These are phyloP conservation scores for Cercophora sp. DNA, from an alignment of 495 filamentous ascomycete genomes.

Conservation along the genomic window DNA sequence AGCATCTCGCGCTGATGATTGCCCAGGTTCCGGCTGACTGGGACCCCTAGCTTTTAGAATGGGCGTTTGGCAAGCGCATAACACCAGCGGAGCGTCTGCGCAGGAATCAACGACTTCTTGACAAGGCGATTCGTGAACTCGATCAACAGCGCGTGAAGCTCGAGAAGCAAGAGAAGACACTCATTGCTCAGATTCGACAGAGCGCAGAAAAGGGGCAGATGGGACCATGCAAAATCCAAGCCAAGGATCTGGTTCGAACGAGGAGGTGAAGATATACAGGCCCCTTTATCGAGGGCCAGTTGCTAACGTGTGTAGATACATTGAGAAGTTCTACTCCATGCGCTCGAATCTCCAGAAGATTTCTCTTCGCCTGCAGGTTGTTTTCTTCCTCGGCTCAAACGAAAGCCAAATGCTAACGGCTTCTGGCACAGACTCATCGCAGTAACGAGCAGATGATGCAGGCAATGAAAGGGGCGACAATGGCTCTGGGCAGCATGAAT, in stretches of 20 bases:
- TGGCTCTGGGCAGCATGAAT: constrained; percentile 93
- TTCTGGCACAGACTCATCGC: constrained; percentile 81
- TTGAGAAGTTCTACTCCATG: constrained; percentile 98
- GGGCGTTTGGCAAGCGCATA: constrained; percentile 98
- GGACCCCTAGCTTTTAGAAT: constrained; percentile 75
- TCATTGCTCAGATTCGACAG: constrained; percentile 93
- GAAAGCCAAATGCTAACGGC: constrained; percentile 7
- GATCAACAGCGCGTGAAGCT: constrained; percentile 92
- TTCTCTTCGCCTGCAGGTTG: constrained; percentile 86
- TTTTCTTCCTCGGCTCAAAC: too few species aligned
- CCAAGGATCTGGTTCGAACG: constrained; percentile 92
- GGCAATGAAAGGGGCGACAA: constrained; percentile 96
- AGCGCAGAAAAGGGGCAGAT: constrained; percentile 96
- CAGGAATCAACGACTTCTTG: constrained; percentile 93
- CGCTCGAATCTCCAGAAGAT: constrained; percentile 94
- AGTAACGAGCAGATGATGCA: constrained; percentile 99
- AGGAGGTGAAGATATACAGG: constrained; percentile 54
- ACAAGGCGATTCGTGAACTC: constrained; percentile 94
- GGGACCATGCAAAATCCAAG: constrained; percentile 93
- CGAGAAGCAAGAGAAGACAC: constrained; percentile 97
- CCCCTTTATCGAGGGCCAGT: too few species aligned
- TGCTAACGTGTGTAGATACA: constrained; percentile 57
- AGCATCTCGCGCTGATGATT: neutral
- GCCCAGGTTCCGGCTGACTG: constrained; percentile 16
- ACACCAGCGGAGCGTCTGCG: constrained; percentile 93